phyloP scores from a whole-genome alignment of 2,329 filamentous ascomycete genomes.

The Alternaria sp. region DNA sequence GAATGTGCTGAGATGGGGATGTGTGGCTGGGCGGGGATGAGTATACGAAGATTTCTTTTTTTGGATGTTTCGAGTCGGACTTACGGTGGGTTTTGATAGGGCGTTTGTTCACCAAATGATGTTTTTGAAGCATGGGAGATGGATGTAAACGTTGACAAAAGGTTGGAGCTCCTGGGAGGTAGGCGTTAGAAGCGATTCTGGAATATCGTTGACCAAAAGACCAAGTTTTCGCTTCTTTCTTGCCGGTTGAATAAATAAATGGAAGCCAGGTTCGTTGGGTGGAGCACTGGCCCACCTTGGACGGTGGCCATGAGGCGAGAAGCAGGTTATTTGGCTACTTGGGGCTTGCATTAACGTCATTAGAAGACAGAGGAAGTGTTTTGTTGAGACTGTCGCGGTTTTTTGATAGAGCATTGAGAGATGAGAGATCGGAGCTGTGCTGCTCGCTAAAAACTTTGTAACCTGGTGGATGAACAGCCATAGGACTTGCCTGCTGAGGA shows the following conservation, averaged over 20 bases:
- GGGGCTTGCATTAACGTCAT: background rate
- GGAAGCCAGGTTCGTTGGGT: background rate
- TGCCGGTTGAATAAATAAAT: accelerated
- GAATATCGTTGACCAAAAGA: background rate
- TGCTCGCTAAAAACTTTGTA: background rate
- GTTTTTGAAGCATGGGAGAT: background rate
- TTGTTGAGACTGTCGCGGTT: background rate
- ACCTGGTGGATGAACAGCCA: background rate
- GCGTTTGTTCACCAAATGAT: background rate
- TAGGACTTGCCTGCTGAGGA: background rate
- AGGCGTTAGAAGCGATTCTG: background rate
- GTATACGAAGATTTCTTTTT: background rate
- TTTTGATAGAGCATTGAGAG: background rate
- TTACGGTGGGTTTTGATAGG: background rate
- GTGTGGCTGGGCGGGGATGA: background rate
- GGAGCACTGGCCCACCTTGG: background rate
- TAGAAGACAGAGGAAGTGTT: background rate
- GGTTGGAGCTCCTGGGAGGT: background rate
- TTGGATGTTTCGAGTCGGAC: background rate
- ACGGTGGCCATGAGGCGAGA: background rate
- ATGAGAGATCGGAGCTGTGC: no score
- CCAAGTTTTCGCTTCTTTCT: no score
- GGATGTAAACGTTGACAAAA: background rate
- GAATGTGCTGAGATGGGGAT: background rate
- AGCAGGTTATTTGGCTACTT: background rate